Evolutionary conservation across 306 rosid genomes (phyloP), one percentile per base, ranked within the genome.

Genomic region (Astragalus membranaceus): DNA sequence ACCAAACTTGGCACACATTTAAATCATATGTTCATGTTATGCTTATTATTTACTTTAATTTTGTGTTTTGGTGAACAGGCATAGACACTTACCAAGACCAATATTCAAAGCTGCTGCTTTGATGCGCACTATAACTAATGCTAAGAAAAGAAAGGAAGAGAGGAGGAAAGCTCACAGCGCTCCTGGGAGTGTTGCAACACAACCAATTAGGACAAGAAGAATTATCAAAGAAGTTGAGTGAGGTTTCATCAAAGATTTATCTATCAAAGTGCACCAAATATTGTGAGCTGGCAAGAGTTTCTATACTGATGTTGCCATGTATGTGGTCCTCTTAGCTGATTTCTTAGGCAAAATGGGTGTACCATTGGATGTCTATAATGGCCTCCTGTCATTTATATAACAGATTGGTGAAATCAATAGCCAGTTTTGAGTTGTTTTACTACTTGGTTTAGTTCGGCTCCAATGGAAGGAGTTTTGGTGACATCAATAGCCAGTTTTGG

Each of bases 161-260:
- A 88, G 83, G 80, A 86, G 92, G 72, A 91, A 86, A 77, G 95
- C 89, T 48, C 99, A 91, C 80, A 91, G 92, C 44, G 83, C 96
- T 59, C 95, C 96, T 4, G 97, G 99, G 59, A 91, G 88, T 71
- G 41, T 83, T 57, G 50, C 83, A 12, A 78, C 87, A 15, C 51
- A 76, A 42, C 86, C 99, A 3, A 26, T 87, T 4, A 92, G 96
- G 46, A 72, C 20, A 62, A 67, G 77, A 82, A 86, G 87, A 84
- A 87, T 94, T 73, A 70, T 91, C 61, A 82, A 79, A 79, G 92
- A 84, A 75, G 85, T 82, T 16, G 96, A 92, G 75, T 88, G 60
- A 76, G 39, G 33, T 56, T 56, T 72, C 17, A 6, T 0, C 2
- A 8, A 8, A 6, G 10, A 7, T 5, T 36, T 5, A 5, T 15